Base-by-base conservation (phyloP, 1,284 basidiomycete species). In the Pterulicium gracile region DNA sequence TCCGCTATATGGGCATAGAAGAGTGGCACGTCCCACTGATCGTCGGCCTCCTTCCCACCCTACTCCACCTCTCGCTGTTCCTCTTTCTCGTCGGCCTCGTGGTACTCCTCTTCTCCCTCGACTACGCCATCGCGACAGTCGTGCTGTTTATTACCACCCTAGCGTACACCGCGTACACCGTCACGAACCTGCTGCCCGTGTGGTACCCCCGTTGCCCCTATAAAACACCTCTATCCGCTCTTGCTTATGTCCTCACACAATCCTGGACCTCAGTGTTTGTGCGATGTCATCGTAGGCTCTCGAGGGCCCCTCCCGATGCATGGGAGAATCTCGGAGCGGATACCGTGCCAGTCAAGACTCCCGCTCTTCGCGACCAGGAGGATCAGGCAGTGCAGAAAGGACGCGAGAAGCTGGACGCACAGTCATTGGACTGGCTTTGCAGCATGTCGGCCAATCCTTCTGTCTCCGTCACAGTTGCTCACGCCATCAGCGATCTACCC, bases 81-180 rank as follows among this genome's bases (percentile, higher is more conserved):
- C 47, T 51, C 23, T 55, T 53, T 40, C 45, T 54, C 27, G 42
- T 32, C 14, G 54, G 54, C 10, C 27, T 55, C 2, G 32, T 49
- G 23, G 32, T 49, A 4, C 49, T 52, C 43, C 34, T 54, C 5
- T 12, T 21, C 4, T 21, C 19, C 13, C 20, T 21, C 14, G 23
- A 43, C 23, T 4, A 13, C 5, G 20, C 17, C 12, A 24, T 43
- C 13, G 19, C 12, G 19, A 43, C 20, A 21, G 20, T 24, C 20
- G 23, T 21, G 10, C 13, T 43, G 5, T n/a, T 24, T 21, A 7
- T 23, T 24, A 22, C 23, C 13, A 21, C 19, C 4, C n/a, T 24
- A 21, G 5, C 42, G n/a, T 4, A 17, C n/a, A 21, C 23, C 10
- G 5, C 17, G 4, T 43, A 43, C 20, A 17, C 23, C 4, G 17